Evolutionary conservation across 164 flowering plant species (phyloP).

Genomic region (Warburgia ugandensis): DNA sequence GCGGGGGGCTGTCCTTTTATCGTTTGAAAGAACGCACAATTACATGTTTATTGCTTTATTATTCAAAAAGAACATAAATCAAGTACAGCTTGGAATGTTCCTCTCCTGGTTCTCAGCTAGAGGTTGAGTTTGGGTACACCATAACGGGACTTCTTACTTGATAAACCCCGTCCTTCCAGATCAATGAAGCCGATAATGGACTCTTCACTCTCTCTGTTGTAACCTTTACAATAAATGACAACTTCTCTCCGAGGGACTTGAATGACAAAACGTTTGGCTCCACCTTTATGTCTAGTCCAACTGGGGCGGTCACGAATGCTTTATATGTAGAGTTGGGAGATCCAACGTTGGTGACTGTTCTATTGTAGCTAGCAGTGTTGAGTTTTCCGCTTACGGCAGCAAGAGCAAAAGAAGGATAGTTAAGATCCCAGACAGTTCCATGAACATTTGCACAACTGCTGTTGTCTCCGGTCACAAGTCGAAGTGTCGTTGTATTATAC

Average conservation of each 20-base stretch:
- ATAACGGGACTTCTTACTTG: slow-evolving; percentile 70
- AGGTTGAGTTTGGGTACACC: too few species aligned
- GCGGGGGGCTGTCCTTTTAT: too few species aligned
- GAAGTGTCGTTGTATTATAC: slow-evolving; percentile 17
- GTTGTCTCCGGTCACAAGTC: slow-evolving; percentile 32
- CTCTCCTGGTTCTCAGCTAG: too few species aligned
- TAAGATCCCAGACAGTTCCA: slow-evolving; percentile 39
- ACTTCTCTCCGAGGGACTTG: slow-evolving; percentile 27
- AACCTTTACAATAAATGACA: slow-evolving; percentile 34
- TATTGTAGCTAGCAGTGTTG: slow-evolving; percentile 21
- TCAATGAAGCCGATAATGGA: slow-evolving; percentile 18
- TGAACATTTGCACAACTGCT: slow-evolving; percentile 27
- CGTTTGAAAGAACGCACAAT: too few species aligned
- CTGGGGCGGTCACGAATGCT: slow-evolving; percentile 18
- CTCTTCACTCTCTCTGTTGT: background rate
- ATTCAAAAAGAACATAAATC: too few species aligned
- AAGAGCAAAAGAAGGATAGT: slow-evolving; percentile 49
- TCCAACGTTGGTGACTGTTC: slow-evolving; percentile 69
- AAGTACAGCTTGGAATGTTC: too few species aligned
- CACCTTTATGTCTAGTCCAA: slow-evolving; percentile 29
- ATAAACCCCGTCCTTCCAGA: slow-evolving; percentile 50
- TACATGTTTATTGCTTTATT: too few species aligned
- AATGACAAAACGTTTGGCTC: slow-evolving; percentile 31
- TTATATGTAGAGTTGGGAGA: slow-evolving; percentile 32
- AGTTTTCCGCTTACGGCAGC: background rate